Base-by-base conservation (phyloP, 176 grass and related monocot genomes). In the Metroxylon sagu region DNA sequence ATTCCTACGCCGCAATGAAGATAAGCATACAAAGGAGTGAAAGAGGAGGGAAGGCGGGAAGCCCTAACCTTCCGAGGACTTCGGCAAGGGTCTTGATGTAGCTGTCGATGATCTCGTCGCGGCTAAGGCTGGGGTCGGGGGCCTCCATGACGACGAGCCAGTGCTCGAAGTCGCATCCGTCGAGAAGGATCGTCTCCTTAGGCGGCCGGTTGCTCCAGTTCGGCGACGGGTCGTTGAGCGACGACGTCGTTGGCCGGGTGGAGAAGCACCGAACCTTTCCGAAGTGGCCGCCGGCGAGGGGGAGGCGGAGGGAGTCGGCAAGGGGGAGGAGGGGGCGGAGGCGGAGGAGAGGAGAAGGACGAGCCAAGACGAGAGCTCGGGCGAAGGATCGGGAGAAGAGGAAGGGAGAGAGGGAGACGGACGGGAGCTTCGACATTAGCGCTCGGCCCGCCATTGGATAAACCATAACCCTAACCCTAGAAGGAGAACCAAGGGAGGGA, bases 101-200 rank as follows among this genome's bases (percentile, higher is more conserved):
- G 63, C 56, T 21, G 50, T 90, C 86, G 43, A 95, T 95, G 51
- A 95, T 90, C 57, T 95, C 91, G 0, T 95, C 91, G 21, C 86
- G 86, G 12, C 80, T 50, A 62, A 71, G 4, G 1, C 86, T 76
- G 17, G 91, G 86, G 43, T 79, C 81, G 0, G 90, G 86, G 43
- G 82, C 80, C 15, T 95, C 90, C 83, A 95, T 57, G 64, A 95
- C 83, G 53, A 95, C 64, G 10, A 95, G 83, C 86, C 86, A 95
- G 57, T 95, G 91, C 75, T 95, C 83, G 56, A 95, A 95, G 72
- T 95, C 86, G 52, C 86, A 95, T 0, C 86, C 91, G 10, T 95
- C 91, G 18, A 90, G 74, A 39, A 90, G 74, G 49, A 95, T 90
- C 4, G 86, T 87, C 77, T 95, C 83, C 49, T 90, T 90, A 48